Base-by-base conservation (phyloP, 1,284 basidiomycete genomes). In the Malassezia dermatis region DNA sequence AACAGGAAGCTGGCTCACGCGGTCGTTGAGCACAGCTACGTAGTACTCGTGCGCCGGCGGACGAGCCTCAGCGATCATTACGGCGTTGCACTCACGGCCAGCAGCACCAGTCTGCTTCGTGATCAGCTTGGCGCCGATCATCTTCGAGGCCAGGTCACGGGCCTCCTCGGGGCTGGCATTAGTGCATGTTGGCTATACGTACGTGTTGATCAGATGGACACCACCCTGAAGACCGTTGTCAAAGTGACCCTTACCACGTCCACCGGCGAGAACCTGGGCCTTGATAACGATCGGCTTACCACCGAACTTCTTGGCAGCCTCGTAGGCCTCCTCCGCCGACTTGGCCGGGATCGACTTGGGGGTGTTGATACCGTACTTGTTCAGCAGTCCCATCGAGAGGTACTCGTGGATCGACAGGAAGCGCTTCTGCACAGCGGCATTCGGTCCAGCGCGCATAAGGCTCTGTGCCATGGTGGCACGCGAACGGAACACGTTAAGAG, bases 331-430 rank as follows among this genome's bases (percentile, higher is more conserved):
- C 64, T 89, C 81, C 3, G 90, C 82, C 17, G 88, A 82, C 76
- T 86, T 87, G 44, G 94, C 94, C 39, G 85, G 80, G 48, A 90
- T 78, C 70, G 88, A 86, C 78, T 87, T 89, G 31, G 94, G 94
- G n/a, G 91, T 95, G 27, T 89, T 84, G 60, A 98, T 86, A 47
- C 89, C 90, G 78, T 95, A 96, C 89, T 96, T 84, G 80, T 95
- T 95, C 69, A 98, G 83, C 46, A 98, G 81, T 68, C 86, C 84
- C 77, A 96, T 87, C 51, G 90, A 94, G 76, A 96, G 89, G 79
- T 96, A 89, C 80, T 99, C 93, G 79, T 99, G 93, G 73, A 99
- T 93, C 44, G 89, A 94, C 70, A 98, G 83, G 78, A 86, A 87
- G 68, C 93, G 88, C 79, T 81, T 88, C 82, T 93, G 89, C 27